Evolutionary conservation across 169 alveolate species (phyloP).

Genomic region (Babesia bigemina): DNA sequence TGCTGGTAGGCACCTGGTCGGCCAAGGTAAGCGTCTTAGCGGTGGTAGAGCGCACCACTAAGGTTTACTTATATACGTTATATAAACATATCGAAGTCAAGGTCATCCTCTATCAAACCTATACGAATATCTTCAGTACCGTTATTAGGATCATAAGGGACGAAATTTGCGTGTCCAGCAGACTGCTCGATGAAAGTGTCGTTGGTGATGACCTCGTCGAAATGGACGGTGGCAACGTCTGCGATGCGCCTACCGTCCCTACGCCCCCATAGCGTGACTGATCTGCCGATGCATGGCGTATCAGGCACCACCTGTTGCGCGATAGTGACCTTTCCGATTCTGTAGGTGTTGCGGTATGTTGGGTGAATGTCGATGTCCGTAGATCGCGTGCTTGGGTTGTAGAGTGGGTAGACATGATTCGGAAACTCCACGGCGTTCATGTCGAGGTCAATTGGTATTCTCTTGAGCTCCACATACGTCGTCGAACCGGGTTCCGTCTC

Average conservation of each 20-base stretch:
- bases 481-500: constrained; percentile 1
- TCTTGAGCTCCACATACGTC: constrained; percentile 3
- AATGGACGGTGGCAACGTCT: background rate
- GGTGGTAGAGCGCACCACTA: too few species aligned
- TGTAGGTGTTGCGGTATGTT: background rate
- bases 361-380: constrained; percentile 21
- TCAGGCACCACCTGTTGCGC: constrained; percentile 18
- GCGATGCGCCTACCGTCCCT: constrained; percentile 42
- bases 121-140: constrained; percentile 1
- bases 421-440: constrained; percentile 19
- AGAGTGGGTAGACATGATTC: constrained; percentile 13
- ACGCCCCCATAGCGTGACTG: constrained; percentile 22
- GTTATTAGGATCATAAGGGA: background rate
- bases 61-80: too few species aligned
- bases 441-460: constrained; percentile 17
- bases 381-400: constrained; percentile 1
- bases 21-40: too few species aligned
- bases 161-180: constrained; percentile 10
- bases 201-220: constrained; percentile 6
- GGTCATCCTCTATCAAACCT: constrained; percentile 8
- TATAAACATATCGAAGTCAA: background rate
- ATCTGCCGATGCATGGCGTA: constrained; percentile 18
- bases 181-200: constrained; percentile 7
- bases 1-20: too few species aligned
- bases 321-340: constrained; percentile 16